These are phyloP conservation scores for Fusarium ramigenum DNA, from an alignment of 2,329 filamentous ascomycete genomes.

Conservation along the genomic window DNA sequence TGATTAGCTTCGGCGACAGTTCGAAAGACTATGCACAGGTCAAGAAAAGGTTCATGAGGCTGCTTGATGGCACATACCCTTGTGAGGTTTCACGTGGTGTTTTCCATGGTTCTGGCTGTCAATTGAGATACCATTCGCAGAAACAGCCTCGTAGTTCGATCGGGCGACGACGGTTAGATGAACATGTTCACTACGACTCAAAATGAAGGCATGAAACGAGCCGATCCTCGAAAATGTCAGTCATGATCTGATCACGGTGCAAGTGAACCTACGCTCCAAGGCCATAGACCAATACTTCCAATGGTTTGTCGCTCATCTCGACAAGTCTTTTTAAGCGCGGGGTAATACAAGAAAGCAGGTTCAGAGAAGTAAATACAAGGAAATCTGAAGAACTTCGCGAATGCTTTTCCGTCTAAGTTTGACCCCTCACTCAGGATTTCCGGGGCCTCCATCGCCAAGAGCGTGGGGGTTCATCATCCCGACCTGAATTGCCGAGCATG, in stretches of 20 bases:
- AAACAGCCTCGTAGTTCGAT: slow-evolving; percentile 67
- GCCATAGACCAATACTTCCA: slow-evolving; percentile 59
- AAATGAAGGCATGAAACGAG: slow-evolving; percentile 66
- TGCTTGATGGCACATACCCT: slow-evolving; percentile 41
- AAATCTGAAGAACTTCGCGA: background rate
- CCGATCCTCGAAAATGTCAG: slow-evolving; percentile 55
- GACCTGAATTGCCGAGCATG: background rate
- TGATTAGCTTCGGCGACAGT: slow-evolving; percentile 14
- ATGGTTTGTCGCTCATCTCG: slow-evolving; percentile 37
- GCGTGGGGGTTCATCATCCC: background rate
- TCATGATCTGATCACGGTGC: fast-evolving
- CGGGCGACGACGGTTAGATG: slow-evolving; percentile 68
- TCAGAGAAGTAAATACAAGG: background rate
- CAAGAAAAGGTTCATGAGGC: background rate
- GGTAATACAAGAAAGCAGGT: background rate
- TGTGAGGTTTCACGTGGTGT: slow-evolving; percentile 59
- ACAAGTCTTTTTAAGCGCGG: background rate
- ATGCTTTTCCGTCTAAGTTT: background rate
- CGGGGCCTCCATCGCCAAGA: background rate
- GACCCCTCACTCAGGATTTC: slow-evolving; percentile 1
- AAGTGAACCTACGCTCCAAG: slow-evolving; percentile 59
- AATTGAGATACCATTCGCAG: slow-evolving; percentile 61
- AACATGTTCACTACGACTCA: slow-evolving; percentile 54
- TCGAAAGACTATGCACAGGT: slow-evolving; percentile 2
- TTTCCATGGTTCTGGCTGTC: slow-evolving; percentile 65